Conservation (phyloP, 108 stramenopile genomes). For the Conticribra weissflogii region DNA sequence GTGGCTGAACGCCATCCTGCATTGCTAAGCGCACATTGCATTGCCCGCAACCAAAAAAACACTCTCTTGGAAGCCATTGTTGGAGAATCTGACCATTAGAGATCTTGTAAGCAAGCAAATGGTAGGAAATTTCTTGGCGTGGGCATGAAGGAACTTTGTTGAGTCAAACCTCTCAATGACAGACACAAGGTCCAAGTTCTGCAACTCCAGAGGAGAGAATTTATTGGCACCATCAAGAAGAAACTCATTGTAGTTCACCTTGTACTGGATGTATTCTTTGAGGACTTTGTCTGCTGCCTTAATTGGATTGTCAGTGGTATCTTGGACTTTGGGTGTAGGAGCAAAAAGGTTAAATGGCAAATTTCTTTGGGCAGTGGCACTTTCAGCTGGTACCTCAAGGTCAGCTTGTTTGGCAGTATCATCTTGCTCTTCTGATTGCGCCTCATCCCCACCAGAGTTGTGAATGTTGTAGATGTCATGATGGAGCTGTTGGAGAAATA, state of each 20-base stretch:
- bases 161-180: neutral
- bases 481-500: too few species aligned
- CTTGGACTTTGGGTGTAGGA: too few species aligned
- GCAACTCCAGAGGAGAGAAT: neutral
- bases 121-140: neutral
- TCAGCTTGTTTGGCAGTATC: too few species aligned
- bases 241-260: neutral
- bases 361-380: too few species aligned
- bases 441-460: too few species aligned
- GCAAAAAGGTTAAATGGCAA: too few species aligned
- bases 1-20: neutral
- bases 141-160: neutral
- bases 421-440: too few species aligned
- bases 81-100: neutral
- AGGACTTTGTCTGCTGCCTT: too few species aligned
- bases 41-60: neutral
- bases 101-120: neutral
- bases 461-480: neutral
- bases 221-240: neutral
- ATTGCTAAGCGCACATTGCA: neutral
- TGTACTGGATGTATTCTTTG: neutral
- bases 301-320: too few species aligned
- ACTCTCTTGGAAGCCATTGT: neutral
- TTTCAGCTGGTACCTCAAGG: too few species aligned
- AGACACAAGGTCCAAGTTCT: neutral